Conservation (phyloP, 495 filamentous ascomycete genomes). For the Penicillium canescens region DNA sequence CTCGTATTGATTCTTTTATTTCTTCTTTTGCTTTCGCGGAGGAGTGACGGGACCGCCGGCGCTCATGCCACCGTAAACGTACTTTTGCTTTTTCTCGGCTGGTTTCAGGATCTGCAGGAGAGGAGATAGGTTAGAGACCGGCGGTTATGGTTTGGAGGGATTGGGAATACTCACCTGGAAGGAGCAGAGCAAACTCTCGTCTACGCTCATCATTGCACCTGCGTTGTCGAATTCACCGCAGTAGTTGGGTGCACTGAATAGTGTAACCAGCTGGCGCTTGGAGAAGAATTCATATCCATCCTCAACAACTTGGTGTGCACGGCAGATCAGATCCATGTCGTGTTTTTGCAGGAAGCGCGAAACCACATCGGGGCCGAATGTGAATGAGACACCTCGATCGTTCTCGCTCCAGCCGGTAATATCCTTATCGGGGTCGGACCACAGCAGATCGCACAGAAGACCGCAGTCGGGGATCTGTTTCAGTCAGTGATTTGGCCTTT, state of each 20-base stretch:
- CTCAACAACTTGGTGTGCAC: conserved; percentile 98
- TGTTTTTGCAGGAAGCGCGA: conserved; percentile 99
- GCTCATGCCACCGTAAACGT: conserved; percentile 89
- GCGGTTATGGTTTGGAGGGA: neutral
- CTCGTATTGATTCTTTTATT: conserved; percentile 78
- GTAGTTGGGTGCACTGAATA: conserved; percentile 99
- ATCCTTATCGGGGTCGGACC: conserved; percentile 99
- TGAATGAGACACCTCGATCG: conserved; percentile 97
- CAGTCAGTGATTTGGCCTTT: conserved; percentile 51
- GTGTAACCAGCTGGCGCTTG: conserved; percentile 93
- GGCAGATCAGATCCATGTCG: conserved; percentile 99
- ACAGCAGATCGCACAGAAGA: conserved; percentile 93
- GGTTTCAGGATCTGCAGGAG: conserved; percentile 87
- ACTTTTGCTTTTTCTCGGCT: conserved; percentile 99
- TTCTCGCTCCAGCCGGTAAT: conserved; percentile 99
- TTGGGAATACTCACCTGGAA: conserved; percentile 73
- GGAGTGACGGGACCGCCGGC: conserved; percentile 83
- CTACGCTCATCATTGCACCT: conserved; percentile 99
- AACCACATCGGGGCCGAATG: conserved; percentile 98
- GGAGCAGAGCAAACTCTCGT: conserved; percentile 96
- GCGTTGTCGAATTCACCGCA: conserved; percentile 99
- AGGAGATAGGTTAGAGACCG: conserved; percentile 7
- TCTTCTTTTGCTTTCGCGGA: conserved; percentile 88
- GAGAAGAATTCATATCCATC: conserved; percentile 99
- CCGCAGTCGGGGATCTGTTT: conserved; percentile 95